Base-by-base conservation (phyloP, 2,329 filamentous ascomycete species). In the Eutypa lata region DNA sequence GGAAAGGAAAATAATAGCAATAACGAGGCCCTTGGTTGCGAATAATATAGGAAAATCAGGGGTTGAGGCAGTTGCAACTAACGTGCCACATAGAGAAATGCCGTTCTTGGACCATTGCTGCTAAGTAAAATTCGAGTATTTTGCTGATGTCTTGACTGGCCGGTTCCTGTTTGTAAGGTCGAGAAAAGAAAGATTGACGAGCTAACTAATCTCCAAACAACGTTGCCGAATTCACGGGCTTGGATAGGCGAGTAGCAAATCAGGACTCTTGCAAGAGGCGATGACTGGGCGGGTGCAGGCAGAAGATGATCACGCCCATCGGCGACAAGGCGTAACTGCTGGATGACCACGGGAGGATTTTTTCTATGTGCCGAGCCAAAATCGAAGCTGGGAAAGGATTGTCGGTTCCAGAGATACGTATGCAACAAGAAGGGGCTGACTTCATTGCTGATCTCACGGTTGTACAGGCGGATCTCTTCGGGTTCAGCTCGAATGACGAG, bases 391-490 rank as follows among this genome's bases (percentile, higher is more conserved):
- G 51, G 31, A 14, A 53, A 53, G 49, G 53, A 47, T 50, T 56
- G 50, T 57, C 47, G 53, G 53, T 52, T 56, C 47, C 47, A 46
- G 48, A 50, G 47, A 53, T 49, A 18, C 35, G 35, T 38, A 57
- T 50, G 54, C 49, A 50, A 53, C 48, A 54, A 58, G 56, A 57
- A 56, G 49, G 53, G 50, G 49, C 56, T 56, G 54, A 55, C 58
- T 57, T 58, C 55, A 61, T 57, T 62, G 62, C 62, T 64, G 61
- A 68, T 66, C 63, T 65, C 61, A 66, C 63, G 53, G 64, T 69
- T 58, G 61, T 52, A 69, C 63, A 61, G 61, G 53, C 61, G 56
- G 56, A 55, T 55, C 53, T 47, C 57, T 57, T 56, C 54, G 49
- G 52, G 50, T 55, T 59, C 54, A 57, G 56, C 54, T 54, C 28